Conservation (phyloP, 176 grass and related monocot species). For the Luzula sylvatica region DNA sequence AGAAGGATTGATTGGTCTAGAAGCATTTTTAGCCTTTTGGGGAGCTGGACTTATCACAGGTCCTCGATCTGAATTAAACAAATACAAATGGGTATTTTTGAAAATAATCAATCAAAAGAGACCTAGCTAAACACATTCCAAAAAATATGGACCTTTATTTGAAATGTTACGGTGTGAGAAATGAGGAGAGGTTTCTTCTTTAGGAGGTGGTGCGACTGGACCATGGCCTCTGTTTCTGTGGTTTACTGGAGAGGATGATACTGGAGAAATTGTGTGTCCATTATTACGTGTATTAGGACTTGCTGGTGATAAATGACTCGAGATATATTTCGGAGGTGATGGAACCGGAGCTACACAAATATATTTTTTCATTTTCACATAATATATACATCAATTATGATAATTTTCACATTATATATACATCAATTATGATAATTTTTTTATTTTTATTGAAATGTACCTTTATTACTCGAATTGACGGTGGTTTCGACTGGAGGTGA, state of each 20-base stretch:
- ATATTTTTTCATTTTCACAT: no score
- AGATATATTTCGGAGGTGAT: constrained; percentile 36
- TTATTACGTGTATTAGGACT: constrained; percentile 11
- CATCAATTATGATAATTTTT: not conserved
- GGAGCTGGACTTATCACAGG: constrained; percentile 51
- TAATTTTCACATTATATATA: no score
- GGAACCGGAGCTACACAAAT: constrained; percentile 20
- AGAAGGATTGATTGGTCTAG: no score
- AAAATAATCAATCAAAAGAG: not conserved
- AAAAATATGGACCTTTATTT: constrained; percentile 15
- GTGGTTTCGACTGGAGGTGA: not conserved
- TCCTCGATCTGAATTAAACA: constrained; percentile 39
- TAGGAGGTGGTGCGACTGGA: constrained; percentile 20
- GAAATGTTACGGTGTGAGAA: constrained; percentile 8
- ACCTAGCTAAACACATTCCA: no score
- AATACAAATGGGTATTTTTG: not conserved
- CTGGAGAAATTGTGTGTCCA: constrained; percentile 7
- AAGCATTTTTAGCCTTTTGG: constrained; percentile 32
- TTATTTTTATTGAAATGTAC: not conserved
- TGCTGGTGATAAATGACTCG: constrained; percentile 29
- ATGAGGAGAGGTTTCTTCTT: constrained; percentile 12
- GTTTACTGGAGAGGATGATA: constrained; percentile 16
- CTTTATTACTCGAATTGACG: not conserved
- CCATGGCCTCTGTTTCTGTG: not conserved
- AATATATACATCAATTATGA: not conserved